These are phyloP conservation scores for Pseudocercospora pini-densiflorae DNA, from an alignment of 2,329 filamentous ascomycete genomes.

Conservation along the genomic window DNA sequence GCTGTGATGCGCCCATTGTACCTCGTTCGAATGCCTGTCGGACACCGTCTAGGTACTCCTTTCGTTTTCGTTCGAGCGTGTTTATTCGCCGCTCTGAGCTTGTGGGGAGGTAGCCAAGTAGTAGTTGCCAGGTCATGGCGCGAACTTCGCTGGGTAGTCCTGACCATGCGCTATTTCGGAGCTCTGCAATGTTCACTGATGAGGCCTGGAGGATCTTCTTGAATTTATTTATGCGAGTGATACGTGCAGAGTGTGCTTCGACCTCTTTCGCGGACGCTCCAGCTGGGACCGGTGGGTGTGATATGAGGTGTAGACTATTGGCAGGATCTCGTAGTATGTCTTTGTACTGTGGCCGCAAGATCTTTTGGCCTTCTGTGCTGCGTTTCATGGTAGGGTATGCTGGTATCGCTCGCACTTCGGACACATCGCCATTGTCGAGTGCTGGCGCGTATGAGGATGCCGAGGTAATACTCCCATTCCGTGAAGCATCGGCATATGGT, in stretches of 20 bases:
- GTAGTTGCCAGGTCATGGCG: constrained; percentile 97
- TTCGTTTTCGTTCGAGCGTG: constrained; percentile 90
- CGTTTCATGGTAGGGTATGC: constrained; percentile 88
- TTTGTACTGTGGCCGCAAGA: constrained; percentile 94
- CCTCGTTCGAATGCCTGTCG: constrained; percentile 66
- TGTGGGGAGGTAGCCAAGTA: constrained; percentile 95
- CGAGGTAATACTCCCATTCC: constrained; percentile 5
- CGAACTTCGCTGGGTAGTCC: constrained; percentile 93
- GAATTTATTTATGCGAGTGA: constrained; percentile 97
- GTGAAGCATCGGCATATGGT: constrained; percentile 23
- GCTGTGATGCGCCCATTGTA: constrained; percentile 45
- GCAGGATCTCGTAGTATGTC: constrained; percentile 86
- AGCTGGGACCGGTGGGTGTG: constrained; percentile 74
- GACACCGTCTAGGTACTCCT: constrained; percentile 95
- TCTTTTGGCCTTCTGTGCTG: constrained; percentile 78
- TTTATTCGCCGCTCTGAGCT: constrained; percentile 90
- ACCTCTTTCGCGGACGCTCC: constrained; percentile 81
- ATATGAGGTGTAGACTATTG: constrained; percentile 92
- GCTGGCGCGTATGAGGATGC: constrained; percentile 44
- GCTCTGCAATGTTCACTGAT: constrained; percentile 81
- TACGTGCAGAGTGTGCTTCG: constrained; percentile 83
- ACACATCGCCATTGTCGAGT: constrained; percentile 91
- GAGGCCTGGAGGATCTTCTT: constrained; percentile 93
- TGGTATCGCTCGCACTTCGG: constrained; percentile 75
- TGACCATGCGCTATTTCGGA: constrained; percentile 88